Evolutionary conservation across 169 alveolate genomes (phyloP).

Genomic region (Eimeria sp.): DNA sequence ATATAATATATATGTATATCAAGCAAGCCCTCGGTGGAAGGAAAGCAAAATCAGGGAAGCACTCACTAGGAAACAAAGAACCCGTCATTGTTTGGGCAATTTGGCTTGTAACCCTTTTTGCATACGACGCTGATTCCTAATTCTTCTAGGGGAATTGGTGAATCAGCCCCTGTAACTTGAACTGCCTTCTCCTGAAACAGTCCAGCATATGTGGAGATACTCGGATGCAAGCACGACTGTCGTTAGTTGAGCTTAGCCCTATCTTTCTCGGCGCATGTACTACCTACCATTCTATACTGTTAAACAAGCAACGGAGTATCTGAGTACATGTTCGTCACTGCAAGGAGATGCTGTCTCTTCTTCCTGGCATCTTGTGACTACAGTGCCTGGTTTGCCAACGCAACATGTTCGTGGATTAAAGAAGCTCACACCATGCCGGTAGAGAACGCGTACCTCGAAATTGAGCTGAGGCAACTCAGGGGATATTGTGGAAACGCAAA

Average conservation of each 20-base stretch:
- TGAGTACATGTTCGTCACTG: background rate
- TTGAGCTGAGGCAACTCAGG: conserved; percentile 17
- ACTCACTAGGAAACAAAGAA: conserved; percentile 61
- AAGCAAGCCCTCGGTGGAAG: background rate
- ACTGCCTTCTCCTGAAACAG: conserved; percentile 55
- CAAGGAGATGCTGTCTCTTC: background rate
- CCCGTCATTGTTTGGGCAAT: conserved; percentile 45
- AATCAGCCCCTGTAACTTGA: conserved; percentile 22
- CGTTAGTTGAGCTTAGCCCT: background rate
- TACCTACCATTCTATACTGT: background rate
- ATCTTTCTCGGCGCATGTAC: background rate
- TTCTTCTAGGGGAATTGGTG: background rate
- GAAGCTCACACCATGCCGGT: background rate
- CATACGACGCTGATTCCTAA: conserved; percentile 50
- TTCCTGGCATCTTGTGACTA: background rate
- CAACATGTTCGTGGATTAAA: background rate
- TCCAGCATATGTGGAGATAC: conserved; percentile 7
- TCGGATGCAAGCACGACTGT: background rate
- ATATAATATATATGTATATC: too few relatives aligned
- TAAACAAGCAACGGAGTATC: background rate
- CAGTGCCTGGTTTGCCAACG: background rate
- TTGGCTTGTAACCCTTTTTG: conserved; percentile 54
- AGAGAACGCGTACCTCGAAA: conserved; percentile 29
- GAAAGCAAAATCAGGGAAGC: background rate
- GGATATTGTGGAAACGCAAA: conserved; percentile 6